Evolutionary conservation across 352 stramenopile species (phyloP), one percentile per base, ranked within the genome.

Genomic region (Phytopythium vexans): DNA sequence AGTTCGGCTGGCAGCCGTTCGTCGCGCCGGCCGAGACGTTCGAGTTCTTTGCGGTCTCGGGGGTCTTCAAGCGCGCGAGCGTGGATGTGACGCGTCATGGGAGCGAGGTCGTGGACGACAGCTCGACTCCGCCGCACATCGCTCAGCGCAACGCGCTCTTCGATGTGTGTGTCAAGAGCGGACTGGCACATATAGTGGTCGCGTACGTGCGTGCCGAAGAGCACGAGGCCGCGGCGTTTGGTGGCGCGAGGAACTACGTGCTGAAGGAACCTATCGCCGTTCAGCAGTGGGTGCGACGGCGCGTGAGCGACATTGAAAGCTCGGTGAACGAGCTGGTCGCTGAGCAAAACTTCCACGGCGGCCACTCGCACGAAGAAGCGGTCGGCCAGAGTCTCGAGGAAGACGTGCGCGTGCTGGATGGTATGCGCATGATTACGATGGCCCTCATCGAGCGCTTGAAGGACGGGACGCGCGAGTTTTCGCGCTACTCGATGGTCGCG

Each of bases 11-110:
- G 81, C 74, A 84, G 54, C 73, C 71, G 46, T 92, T 92, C 66
- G 77, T 86, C 34, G 78, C 88, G 36, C 83, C 83, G 10, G 81
- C 74, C 7, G 83, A 94, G 76, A 92, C 81, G 21, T 94, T 87
- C 61, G 83, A 94, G 73, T 85, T 91, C 63, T 92, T 94, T 51
- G 78, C 74, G 21, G 81, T 88, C 39, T 87, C 83, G 1, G 83
- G 83, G 16, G 68, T 94, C 15, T 94, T 89, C 49, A 74, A 72
- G 36, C 77, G 68, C 36, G 66, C 70, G 27, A 74, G 84, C 40
- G 71, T 94, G 50, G 76, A 91, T 49, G 45, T 56, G 14, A 78
- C 84, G 44, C 55, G 69, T 8, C 27, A 66, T 39, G 34, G 32
- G 40, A 12, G 54, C 54, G 10, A 67, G 41, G 7, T 43, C 70